Evolutionary conservation across 805 yeast genomes (phyloP).

Genomic region (Candida ipomoeae): DNA sequence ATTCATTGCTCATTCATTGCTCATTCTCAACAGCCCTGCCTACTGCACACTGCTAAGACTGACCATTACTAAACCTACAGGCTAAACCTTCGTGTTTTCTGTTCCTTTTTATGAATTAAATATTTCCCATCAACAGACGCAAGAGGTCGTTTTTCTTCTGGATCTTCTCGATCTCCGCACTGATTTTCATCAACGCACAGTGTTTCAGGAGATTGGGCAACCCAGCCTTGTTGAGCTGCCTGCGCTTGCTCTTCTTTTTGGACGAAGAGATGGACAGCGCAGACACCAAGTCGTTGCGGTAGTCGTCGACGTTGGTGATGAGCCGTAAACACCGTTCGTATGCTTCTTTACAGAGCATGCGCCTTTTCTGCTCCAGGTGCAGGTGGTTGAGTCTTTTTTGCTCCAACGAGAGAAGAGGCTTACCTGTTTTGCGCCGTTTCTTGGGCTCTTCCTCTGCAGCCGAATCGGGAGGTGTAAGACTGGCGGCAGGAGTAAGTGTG

Average conservation of each 20-base stretch:
- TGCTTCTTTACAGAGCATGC: conserved; percentile 42
- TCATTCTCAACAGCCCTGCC: no score
- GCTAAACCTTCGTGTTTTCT: no score
- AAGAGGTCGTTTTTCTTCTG: conserved; percentile 31
- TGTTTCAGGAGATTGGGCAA: conserved; percentile 43
- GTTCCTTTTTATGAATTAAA: not conserved
- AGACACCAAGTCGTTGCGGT: conserved; percentile 26
- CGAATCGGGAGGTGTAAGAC: conserved; percentile 18
- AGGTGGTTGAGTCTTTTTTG: conserved; percentile 42
- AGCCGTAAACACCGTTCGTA: conserved; percentile 40
- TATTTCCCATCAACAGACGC: conserved; percentile 20
- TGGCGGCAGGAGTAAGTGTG: not conserved
- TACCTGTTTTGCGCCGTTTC: conserved; percentile 29
- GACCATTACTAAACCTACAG: no score
- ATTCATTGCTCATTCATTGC: no score
- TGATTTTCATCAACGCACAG: conserved; percentile 38
- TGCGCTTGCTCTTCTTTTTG: conserved; percentile 33
- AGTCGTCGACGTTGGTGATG: conserved; percentile 39
- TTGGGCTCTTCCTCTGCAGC: conserved; percentile 19
- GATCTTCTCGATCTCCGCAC: conserved; percentile 35
- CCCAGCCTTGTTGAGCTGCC: conserved; percentile 40
- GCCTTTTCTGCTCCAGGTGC: conserved; percentile 40
- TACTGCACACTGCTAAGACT: no score
- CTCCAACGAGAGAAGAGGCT: conserved; percentile 36
- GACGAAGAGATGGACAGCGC: conserved; percentile 15